phyloP scores from a whole-genome alignment of 2,329 filamentous ascomycete species.

The Setomelanomma holmii region DNA sequence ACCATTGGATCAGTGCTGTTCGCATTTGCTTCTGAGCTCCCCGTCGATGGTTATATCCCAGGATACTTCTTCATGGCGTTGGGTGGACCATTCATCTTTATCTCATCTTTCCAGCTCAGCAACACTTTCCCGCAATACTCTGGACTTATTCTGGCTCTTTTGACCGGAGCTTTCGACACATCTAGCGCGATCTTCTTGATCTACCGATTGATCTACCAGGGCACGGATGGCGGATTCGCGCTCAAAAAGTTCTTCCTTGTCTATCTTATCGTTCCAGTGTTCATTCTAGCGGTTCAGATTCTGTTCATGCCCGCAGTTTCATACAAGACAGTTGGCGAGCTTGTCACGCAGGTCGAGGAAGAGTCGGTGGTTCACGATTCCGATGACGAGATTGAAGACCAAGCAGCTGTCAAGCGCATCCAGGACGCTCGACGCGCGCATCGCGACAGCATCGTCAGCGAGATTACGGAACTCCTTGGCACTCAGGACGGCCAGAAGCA shows the following conservation, averaged over 20 bases:
- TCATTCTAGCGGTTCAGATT: constrained; percentile 54
- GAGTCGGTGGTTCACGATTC: constrained; percentile 58
- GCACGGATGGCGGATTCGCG: constrained; percentile 50
- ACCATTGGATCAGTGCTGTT: constrained; percentile 74
- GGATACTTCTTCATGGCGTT: constrained; percentile 59
- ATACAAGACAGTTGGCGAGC: constrained; percentile 72
- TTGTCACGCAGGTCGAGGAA: constrained; percentile 74
- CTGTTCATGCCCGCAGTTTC: constrained; percentile 56
- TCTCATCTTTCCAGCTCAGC: constrained; percentile 59
- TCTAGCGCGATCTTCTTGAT: constrained; percentile 57
- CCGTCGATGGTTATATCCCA: constrained; percentile 71
- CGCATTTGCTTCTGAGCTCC: constrained; percentile 68
- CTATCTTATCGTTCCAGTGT: constrained; percentile 57
- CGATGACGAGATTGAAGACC: constrained; percentile 62
- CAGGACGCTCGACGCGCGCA: constrained; percentile 65
- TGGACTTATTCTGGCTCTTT: constrained; percentile 57
- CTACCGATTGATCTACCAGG: constrained; percentile 57
- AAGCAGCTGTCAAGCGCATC: constrained; percentile 54
- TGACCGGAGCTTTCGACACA: constrained; percentile 61
- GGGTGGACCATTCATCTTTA: constrained; percentile 60
- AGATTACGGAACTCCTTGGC: constrained; percentile 77
- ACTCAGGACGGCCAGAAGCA: constrained; percentile 69
- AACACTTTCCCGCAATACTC: constrained; percentile 60
- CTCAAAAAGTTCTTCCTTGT: constrained; percentile 58
- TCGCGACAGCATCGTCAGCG: constrained; percentile 68